Evolutionary conservation across 306 rosid species (phyloP), one percentile per base, ranked within the genome.

Genomic region (Luffa aegyptiaca): DNA sequence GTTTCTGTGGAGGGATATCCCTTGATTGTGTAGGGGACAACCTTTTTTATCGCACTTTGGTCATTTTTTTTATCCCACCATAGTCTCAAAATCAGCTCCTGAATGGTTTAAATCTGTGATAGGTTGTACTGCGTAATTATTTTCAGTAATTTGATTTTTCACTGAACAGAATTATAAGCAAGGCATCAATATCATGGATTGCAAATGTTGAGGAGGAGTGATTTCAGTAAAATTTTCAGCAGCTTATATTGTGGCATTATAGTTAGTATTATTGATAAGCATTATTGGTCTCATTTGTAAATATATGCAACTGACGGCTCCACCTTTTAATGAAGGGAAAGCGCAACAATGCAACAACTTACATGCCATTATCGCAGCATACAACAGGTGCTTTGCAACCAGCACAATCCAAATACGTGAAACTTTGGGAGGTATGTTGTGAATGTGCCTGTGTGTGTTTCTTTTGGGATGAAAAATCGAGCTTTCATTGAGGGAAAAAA

Each of bases 401-500:
- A 80, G 72, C 88, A 75, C 95, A 86, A 87, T 96, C 99, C 48
- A 96, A 96, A 85, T 96, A 96, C 81, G 87, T 96, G 79, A 96
- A 84, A 88, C 93, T 96, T 80, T 96, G 99, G 99, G 98, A 96
- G 98, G 99, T 96, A 85, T 82, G 88, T 84, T 53, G 68, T 36
- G 62, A 31, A 42, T 48, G 64, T 55, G 55, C 44, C 63, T 36
- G 63, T 75, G 61, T 66, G 14, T 74, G 16, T 75, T 75, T 26
- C 31, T 26, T 26, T 26, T 26, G 31, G 31, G 31, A 26, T 26
- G 31, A 26, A 26, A 26, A 26, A 26, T 26, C 31, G 31, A 26
- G 31, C 31, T 26, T 26, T 26, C 31, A 26, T 26, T 26, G 31
- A 26, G 31, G 31, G 31, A 0, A 26, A 26, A 26, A 26, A 26